These are phyloP conservation scores for Suillus variegatus DNA, from an alignment of 768 basidiomycete genomes.

Conservation along the genomic window DNA sequence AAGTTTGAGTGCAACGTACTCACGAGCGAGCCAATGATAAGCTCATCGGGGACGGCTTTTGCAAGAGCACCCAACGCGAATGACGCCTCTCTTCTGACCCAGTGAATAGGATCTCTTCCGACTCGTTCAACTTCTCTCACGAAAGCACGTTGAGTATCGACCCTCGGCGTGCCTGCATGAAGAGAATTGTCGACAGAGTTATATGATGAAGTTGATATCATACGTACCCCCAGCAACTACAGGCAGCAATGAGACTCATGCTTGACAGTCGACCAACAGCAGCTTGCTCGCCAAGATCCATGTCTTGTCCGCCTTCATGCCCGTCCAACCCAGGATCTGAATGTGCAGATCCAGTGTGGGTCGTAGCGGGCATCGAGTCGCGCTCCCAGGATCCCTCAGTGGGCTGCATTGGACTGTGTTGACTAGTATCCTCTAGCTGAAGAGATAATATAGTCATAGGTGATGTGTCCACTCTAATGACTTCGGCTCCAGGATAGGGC, in stretches of 20 bases:
- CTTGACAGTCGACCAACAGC: conserved; percentile 85
- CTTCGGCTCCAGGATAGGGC: conserved; percentile 20
- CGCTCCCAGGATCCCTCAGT: not conserved
- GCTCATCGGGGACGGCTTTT: conserved; percentile 79
- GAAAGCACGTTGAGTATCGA: conserved; percentile 61
- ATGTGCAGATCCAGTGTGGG: not conserved
- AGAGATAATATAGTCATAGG: conserved; percentile 15
- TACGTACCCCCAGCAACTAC: conserved; percentile 75
- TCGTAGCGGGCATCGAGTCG: not conserved
- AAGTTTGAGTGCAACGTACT: conserved; percentile 22
- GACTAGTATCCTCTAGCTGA: conserved; percentile 18
- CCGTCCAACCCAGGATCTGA: conserved; percentile 17
- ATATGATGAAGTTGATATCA: conserved; percentile 10
- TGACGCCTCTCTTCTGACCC: conserved; percentile 84
- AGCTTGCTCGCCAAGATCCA: conserved; percentile 62
- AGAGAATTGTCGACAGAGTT: conserved; percentile 10
- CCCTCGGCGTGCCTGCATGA: conserved; percentile 51
- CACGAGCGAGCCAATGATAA: conserved; percentile 66
- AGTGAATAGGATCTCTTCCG: conserved; percentile 63
- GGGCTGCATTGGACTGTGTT: not conserved
- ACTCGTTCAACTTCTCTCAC: conserved; percentile 75
- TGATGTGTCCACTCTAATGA: conserved; percentile 16
- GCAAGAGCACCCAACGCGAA: conserved; percentile 88
- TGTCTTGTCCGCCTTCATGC: conserved; percentile 40
- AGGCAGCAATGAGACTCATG: conserved; percentile 91